phyloP scores from a whole-genome alignment of 2,329 filamentous ascomycete genomes.

The Ceratocystis diversiconidia region DNA sequence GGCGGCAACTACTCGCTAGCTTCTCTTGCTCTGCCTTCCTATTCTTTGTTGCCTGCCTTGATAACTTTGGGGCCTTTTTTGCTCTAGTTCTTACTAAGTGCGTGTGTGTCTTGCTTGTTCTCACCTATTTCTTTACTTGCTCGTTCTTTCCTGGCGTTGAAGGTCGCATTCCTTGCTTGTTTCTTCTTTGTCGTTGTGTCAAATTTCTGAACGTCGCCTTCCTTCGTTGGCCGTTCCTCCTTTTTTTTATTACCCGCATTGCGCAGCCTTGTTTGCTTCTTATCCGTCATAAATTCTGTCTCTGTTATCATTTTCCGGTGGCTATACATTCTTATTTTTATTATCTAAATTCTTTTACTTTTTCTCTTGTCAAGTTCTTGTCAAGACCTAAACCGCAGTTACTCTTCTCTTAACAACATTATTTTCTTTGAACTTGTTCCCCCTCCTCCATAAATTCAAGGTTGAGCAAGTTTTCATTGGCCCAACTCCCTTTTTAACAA shows the following conservation, averaged over 20 bases:
- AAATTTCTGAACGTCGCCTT: neutral
- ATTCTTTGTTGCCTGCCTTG: too few relatives aligned
- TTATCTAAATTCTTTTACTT: neutral
- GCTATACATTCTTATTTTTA: neutral
- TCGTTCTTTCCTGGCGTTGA: neutral
- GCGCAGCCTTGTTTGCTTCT: neutral
- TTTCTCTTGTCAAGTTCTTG: neutral
- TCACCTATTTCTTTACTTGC: neutral
- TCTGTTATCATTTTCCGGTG: neutral
- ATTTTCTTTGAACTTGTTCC: neutral
- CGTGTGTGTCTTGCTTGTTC: neutral
- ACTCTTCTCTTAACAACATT: neutral
- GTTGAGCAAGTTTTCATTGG: constrained; percentile 37
- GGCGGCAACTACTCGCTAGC: neutral
- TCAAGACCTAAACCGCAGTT: neutral
- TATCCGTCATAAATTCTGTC: neutral
- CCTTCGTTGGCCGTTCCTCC: neutral
- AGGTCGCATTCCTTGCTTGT: neutral
- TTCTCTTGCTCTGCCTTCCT: neutral
- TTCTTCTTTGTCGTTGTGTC: neutral
- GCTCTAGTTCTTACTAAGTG: neutral
- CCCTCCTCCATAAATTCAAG: neutral
- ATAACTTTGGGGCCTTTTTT: neutral
- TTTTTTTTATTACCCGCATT: neutral
- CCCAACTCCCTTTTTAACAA: constrained; percentile 14